phyloP scores from a whole-genome alignment of 2,329 filamentous ascomycete genomes.

The Fusarium marasasianum region DNA sequence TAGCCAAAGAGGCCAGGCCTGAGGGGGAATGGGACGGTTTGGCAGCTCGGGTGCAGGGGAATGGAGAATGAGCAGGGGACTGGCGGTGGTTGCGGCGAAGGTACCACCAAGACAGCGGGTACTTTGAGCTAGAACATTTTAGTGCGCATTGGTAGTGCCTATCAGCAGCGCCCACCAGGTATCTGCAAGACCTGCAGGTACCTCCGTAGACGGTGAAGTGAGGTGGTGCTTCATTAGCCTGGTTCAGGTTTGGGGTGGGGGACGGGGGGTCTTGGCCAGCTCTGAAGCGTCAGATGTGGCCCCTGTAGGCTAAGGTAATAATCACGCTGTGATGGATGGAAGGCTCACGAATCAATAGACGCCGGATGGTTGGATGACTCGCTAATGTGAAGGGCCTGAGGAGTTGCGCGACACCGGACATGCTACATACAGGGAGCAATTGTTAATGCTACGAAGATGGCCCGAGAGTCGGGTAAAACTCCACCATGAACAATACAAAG shows the following conservation, averaged over 20 bases:
- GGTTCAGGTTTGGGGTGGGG: slow-evolving; percentile 41
- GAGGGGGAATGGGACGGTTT: slow-evolving; percentile 40
- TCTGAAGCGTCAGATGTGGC: slow-evolving; percentile 27
- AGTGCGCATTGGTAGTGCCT: background rate
- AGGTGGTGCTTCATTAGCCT: slow-evolving; percentile 36
- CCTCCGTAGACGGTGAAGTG: slow-evolving; percentile 35
- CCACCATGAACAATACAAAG: background rate
- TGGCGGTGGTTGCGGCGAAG: slow-evolving; percentile 30
- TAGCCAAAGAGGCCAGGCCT: background rate
- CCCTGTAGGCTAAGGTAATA: slow-evolving; percentile 30
- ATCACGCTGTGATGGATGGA: slow-evolving; percentile 18
- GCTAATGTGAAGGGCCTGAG: slow-evolving; percentile 4
- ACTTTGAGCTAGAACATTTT: slow-evolving; percentile 21
- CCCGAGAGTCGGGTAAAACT: background rate
- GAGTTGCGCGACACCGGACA: background rate
- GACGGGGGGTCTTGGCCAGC: slow-evolving; percentile 33
- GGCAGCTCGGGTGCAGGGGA: slow-evolving; percentile 39
- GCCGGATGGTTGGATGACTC: slow-evolving; percentile 5
- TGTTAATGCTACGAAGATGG: background rate
- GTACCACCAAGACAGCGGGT: slow-evolving; percentile 26
- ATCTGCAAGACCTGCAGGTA: slow-evolving; percentile 26
- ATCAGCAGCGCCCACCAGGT: slow-evolving; percentile 12
- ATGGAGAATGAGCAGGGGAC: slow-evolving; percentile 26
- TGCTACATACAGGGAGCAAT: slow-evolving; percentile 3
- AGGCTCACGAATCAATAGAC: slow-evolving; percentile 21